Percentiles rank a stretch among this genome's conserved stretches.
Evolutionary conservation across 495 filamentous ascomycete genomes (phyloP).

Genomic region (Xylaria acuta): DNA sequence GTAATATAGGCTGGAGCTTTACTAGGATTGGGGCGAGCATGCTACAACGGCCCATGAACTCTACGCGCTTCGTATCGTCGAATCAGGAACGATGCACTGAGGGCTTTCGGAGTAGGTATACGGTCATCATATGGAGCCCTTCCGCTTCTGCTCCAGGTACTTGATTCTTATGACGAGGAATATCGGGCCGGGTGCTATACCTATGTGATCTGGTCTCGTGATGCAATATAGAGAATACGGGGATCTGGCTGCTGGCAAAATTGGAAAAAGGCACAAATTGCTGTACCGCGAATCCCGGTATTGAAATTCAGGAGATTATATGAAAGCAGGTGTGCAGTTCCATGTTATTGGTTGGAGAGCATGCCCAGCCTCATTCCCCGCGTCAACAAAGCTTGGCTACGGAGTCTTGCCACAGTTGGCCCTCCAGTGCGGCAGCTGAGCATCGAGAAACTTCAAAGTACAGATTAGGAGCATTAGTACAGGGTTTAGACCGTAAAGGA

Average conservation of each 20-base stretch:
- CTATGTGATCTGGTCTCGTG: constrained; percentile 24
- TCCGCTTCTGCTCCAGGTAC: neutral
- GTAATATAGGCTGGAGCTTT: neutral
- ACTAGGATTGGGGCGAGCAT: neutral
- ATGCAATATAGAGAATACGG: constrained; percentile 32
- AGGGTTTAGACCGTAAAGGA: neutral
- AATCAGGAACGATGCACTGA: neutral
- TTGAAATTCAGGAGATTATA: constrained; percentile 9
- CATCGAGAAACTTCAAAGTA: neutral
- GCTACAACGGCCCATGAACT: neutral
- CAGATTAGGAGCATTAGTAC: neutral
- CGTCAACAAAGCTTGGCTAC: constrained; percentile 16
- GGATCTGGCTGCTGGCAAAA: constrained; percentile 36
- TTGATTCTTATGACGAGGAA: constrained; percentile 1
- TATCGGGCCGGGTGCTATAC: constrained; percentile 8
- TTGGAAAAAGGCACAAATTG: constrained; percentile 32
- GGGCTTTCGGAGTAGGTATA: neutral
- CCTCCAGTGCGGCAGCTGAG: neutral
- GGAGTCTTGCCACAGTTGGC: constrained; percentile 3
- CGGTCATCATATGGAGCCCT: neutral
- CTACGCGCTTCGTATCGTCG: neutral
- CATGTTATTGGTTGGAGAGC: constrained; percentile 9
- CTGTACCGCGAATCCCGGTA: constrained; percentile 18
- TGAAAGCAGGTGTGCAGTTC: constrained; percentile 3
- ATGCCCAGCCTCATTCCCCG: constrained; percentile 10